Evolutionary conservation across 306 rosid genomes (phyloP), one percentile per base, ranked within the genome.

Genomic region (Vachellia collinsii): DNA sequence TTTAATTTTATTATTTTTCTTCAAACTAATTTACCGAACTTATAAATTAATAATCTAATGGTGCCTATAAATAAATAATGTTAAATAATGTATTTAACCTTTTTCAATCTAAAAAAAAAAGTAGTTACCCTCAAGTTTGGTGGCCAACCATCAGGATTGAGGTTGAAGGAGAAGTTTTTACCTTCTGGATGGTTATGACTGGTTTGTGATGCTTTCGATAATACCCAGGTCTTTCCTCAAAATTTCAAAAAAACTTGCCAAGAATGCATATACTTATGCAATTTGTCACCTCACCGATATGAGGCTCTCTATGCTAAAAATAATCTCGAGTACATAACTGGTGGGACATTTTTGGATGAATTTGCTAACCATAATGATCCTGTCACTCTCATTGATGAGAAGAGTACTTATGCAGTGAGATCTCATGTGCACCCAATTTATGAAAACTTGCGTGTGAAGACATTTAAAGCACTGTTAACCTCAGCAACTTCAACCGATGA

Each of bases 131-230:
- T 95, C 70, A 95, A 95, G 87, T 95, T 95, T 64, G 99, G 99
- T 39, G 99, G 99, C 58, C 99, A 95, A 98, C 99, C 99, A 64
- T 88, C 95, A 29, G 99, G 97, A 67, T 95, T 94, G 98, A 90
- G 87, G 47, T 79, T 95, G 81, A 93, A 95, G 85, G 97, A 93
- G 87, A 96, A 95, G 70, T 95, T 62, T 84, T 83, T 95, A 79
- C 98, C 99, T 37, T n/a, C 95, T 83, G 94, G 94, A 59, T 95
- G 99, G 99, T 83, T 91, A 86, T 88, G 99, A 85, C 85, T 95
- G 99, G 97, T 95, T 77, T 95, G 99, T 70, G 99, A 98, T 82
- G 95, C 94, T 85, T 89, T 98, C 56, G 91, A 94, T 14, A 85
- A 79, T n/a, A n/a, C n/a, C 75, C 84, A 77, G 75, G 89, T 89